Conservation (phyloP, 495 filamentous ascomycete genomes). For the Immersiella caudata region DNA sequence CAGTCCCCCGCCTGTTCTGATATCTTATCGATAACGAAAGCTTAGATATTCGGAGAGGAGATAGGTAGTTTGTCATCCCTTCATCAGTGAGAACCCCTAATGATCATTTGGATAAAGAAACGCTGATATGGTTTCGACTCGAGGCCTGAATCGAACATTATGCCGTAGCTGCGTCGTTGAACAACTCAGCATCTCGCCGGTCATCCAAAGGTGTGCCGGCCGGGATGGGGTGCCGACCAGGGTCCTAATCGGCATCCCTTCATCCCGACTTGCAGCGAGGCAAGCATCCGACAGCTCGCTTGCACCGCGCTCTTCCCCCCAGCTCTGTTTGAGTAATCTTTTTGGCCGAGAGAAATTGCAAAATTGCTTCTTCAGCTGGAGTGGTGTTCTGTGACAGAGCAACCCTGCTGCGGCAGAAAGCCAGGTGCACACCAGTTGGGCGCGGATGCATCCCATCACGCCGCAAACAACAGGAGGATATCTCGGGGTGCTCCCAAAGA, state of each 20-base stretch:
- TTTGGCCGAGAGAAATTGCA: neutral
- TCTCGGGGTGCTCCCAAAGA: neutral
- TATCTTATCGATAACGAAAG: conserved; percentile 9
- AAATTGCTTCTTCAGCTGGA: neutral
- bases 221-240: neutral
- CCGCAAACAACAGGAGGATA: conserved; percentile 10
- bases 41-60: neutral
- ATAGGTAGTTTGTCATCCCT: neutral
- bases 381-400: neutral
- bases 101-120: conserved; percentile 1
- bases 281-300: conserved; percentile 12
- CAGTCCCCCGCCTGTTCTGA: neutral
- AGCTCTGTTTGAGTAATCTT: neutral
- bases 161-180: conserved; percentile 5
- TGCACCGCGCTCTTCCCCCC: neutral
- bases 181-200: neutral
- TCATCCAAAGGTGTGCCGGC: neutral
- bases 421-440: neutral
- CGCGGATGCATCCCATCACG: neutral
- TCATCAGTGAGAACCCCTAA: neutral
- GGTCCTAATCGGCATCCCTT: no score
- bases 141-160: conserved; percentile 7
- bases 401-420: neutral
- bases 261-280: neutral
- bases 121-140: neutral